phyloP scores from a whole-genome alignment of 305 asterid species.

The Nicotiana rustica region DNA sequence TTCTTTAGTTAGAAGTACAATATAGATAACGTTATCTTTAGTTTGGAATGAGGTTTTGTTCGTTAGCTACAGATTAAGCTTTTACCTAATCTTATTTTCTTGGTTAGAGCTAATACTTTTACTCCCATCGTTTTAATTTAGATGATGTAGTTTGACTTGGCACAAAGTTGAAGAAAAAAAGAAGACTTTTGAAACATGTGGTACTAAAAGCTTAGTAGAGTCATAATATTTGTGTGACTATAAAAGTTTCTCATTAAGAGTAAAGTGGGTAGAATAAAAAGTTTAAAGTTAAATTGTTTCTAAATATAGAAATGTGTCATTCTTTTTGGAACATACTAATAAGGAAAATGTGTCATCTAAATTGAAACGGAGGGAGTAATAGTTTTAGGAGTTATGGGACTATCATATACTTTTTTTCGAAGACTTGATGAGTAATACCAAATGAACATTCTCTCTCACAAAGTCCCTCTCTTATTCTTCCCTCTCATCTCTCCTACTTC shows the following conservation, averaged over 20 bases:
- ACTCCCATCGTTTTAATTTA: too few species aligned
- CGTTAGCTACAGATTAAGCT: neutral
- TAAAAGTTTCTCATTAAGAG: too few species aligned
- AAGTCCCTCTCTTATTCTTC: neutral
- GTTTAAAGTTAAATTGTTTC: too few species aligned
- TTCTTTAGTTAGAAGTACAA: constrained; percentile 16
- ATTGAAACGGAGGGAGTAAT: too few species aligned
- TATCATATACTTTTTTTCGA: constrained; percentile 7
- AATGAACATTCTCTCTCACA: neutral
- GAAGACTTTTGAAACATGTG: neutral
- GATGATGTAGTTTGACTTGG: neutral
- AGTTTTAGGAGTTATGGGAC: neutral
- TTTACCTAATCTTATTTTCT: neutral
- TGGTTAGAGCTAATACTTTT: neutral
- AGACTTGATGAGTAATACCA: constrained; percentile 20
- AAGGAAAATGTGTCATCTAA: too few species aligned
- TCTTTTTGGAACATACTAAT: too few species aligned
- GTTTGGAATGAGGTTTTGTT: neutral
- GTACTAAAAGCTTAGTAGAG: too few species aligned
- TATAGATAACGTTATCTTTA: neutral
- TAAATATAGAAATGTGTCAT: too few species aligned
- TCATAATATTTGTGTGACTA: too few species aligned
- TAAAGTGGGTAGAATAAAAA: too few species aligned
- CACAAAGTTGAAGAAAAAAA: neutral
- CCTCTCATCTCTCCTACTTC: neutral